Base-by-base conservation (phyloP, 768 basidiomycete species). In the Coprinopsis marcescibilis region DNA sequence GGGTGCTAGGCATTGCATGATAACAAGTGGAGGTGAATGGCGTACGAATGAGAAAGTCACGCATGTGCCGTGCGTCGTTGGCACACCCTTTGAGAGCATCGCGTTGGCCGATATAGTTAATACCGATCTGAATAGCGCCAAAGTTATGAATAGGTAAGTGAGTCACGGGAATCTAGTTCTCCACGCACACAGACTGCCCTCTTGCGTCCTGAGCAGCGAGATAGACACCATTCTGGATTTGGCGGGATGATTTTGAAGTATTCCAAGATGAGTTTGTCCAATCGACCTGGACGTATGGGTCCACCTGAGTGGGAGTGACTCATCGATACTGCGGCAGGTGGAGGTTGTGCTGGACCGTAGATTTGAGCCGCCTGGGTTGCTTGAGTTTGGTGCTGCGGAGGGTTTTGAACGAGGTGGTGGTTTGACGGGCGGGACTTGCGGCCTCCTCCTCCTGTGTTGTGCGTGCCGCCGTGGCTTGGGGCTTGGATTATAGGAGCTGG, bases 111-210 rank as follows among this genome's bases (percentile, higher is more conserved):
- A 56, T 55, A 58, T 92, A 92, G 57, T 85, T 85, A 52, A 91
- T 85, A 0, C 88, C 89, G 58, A 92, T 87, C 81, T 83, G 7
- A 10, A 21, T n/a, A 1, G 20, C 35, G 19, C 14, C 26, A 20
- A 10, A 47, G n/a, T 17, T 37, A 7, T 29, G n/a, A n/a, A n/a
- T n/a, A n/a, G 20, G 30, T 29, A 7, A 17, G 20, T 50, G 20
- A n/a, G 15, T 21, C 17, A 23, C 24, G 15, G n/a, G 36, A 24
- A 30, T 14, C 50, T 23, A 4, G 34, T 15, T 34, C 37, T 8
- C 37, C 15, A 63, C 87, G 55, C 61, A 89, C 88, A 52, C 85
- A 85, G 8, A 95, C 66, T 0, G 89, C 93, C 63, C 86, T 92
- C 65, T 81, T 81, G 49, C 67, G 69, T 5, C 89, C 86, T 0